A percentile compares a stretch with the other conserved stretches of the same genome.
Conservation (phyloP, 805 yeast genomes). For the Candida hispaniensis region DNA sequence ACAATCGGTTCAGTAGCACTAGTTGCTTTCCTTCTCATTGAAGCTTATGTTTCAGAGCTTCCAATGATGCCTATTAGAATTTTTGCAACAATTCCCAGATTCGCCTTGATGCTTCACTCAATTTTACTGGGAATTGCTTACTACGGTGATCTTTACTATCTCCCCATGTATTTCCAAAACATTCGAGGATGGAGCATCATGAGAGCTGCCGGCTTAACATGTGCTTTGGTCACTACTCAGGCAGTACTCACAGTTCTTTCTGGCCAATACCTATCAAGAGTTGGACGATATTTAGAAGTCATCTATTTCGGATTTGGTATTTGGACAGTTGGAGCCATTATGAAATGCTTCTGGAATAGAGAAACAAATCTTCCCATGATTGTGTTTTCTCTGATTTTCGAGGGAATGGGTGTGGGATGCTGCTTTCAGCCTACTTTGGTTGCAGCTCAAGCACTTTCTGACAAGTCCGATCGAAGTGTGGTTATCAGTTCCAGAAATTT, state of each 20-base stretch:
- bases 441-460: slow-evolving; percentile 45
- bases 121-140: slow-evolving; percentile 41
- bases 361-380: slow-evolving; percentile 30
- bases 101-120: slow-evolving; percentile 31
- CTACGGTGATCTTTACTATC: slow-evolving; percentile 36
- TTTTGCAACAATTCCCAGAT: slow-evolving; percentile 32
- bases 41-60: slow-evolving; percentile 38
- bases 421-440: slow-evolving; percentile 48
- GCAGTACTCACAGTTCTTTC: slow-evolving; percentile 34
- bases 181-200: slow-evolving; percentile 34
- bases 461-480: slow-evolving; percentile 44
- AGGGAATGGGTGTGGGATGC: slow-evolving; percentile 39
- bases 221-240: slow-evolving; percentile 37
- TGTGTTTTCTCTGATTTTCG: slow-evolving; percentile 30
- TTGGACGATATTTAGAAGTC: slow-evolving; percentile 36
- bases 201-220: slow-evolving; percentile 32
- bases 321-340: slow-evolving; percentile 36
- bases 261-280: slow-evolving; percentile 35
- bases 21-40: slow-evolving; percentile 38
- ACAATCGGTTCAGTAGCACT: slow-evolving; percentile 35
- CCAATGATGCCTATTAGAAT: slow-evolving; percentile 47
- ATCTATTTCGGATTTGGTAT: slow-evolving; percentile 34
- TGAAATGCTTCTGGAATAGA: slow-evolving; percentile 31
- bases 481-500: slow-evolving; percentile 49
- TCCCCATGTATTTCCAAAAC: slow-evolving; percentile 40